Base-by-base conservation (phyloP, 345 rosid genomes). In the Syzygium jambos region DNA sequence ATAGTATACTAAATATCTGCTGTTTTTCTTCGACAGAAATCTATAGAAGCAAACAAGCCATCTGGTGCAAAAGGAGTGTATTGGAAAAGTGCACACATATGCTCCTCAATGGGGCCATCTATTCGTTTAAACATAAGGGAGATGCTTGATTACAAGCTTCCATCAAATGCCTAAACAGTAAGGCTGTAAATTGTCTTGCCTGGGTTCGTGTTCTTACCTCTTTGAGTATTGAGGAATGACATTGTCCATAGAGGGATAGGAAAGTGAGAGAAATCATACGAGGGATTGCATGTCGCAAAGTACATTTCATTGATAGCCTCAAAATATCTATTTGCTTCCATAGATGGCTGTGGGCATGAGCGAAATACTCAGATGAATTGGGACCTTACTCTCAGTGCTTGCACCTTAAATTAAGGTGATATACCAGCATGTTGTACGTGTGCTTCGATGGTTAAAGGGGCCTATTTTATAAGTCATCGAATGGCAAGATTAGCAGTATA, bases 91-190 rank as follows among this genome's bases (percentile, higher is more conserved):
- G 95, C 97, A 4, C 95, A 92, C 88, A 89, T 96, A 87, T 98
- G 99, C 93, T 94, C 99, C 8, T 95, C 99, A 6, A 98, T 98
- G 99, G 99, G 99, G 84, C 99, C 99, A 86, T 98, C 99, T 22
- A 94, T 94, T 90, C 92, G 94, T 91, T 90, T 98, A 90, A 96
- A 94, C 90, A 92, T 91, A 86, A 95, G 89, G 95, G 99, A 96
- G 92, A 95, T 98, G 98, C 93, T 96, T 6, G 99, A 96, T 87
- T 93, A 88, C 95, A 95, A 95, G 94, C 93, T 77, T 86, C 93
- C 95, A 25, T 89, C 93, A 23, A 87, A 89, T 61, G 54, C 61
- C 80, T 93, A 85, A 54, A 84, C 8, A 30, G 88, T 30, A 52
- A 73, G 88, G 59, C 80, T 54, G 84, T 43, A 53, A 52, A 80